Conservation (phyloP, 257 asterid species). For the Mentha longifolia region DNA sequence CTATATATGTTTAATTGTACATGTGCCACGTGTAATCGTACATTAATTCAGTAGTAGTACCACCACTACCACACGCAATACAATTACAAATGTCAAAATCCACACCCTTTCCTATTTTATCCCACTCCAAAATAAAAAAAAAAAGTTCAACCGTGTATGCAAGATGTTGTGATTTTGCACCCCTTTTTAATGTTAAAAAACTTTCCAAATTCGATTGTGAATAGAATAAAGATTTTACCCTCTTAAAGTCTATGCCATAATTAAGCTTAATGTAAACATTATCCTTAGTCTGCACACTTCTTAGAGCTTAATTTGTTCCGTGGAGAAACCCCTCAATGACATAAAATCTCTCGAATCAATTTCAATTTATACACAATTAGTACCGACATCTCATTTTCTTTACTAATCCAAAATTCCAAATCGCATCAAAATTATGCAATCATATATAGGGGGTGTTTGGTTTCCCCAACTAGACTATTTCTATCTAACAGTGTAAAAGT, state of each 20-base stretch:
- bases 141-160: neutral
- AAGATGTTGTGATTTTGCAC: neutral
- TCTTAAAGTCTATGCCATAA: neutral
- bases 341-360: neutral
- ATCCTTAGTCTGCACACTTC: neutral
- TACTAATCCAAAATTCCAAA: no score
- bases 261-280: neutral
- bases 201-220: neutral
- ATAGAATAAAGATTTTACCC: neutral
- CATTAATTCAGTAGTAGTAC: neutral
- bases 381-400: neutral
- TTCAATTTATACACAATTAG: neutral
- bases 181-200: neutral
- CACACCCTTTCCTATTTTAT: neutral
- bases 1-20: neutral
- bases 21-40: neutral
- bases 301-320: neutral
- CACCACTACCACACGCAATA: constrained; percentile 7
- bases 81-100: neutral
- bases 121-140: neutral
- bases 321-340: neutral
- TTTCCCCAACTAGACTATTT: no score
- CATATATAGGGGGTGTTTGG: no score
- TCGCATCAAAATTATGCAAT: neutral
- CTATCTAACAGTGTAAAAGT: no score